Base-by-base conservation (phyloP, 1,284 basidiomycete species). In the Kwoniella shivajii region DNA sequence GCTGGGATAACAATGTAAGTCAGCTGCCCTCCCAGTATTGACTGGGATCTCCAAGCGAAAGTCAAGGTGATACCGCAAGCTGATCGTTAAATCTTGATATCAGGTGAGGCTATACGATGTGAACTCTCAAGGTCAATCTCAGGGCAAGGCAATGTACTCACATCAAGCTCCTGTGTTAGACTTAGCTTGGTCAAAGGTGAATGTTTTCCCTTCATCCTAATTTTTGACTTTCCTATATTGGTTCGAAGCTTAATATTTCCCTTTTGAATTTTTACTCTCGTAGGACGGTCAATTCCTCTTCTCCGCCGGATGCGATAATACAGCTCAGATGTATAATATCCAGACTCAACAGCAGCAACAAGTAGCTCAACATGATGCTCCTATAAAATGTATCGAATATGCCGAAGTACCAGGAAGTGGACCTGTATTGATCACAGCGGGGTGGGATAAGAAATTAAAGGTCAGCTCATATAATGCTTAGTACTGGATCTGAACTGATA, bases 371-470 rank as follows among this genome's bases (percentile, higher is more conserved):
- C 92, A 95, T 71, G 88, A 91, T 65, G 88, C 85, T 51, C 87
- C 91, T 2, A 86, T 96, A 63, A 87, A 86, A 65, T 84, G 83
- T 56, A 84, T 92, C 33, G 82, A 84, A 54, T 92, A 86, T 85
- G 82, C 92, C 50, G 88, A 90, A 62, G 80, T 84, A 14, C 85
- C 85, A 7, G 66, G 68, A 10, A 58, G 59, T 76, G 69, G 83
- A 38, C 85, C 88, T 9, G 84, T 91, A 55, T 80, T 92, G 34
- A 88, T 86, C 14, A 94, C 92, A 0, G 92, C 89, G 1, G 89
- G 89, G 51, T 96, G 92, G 92, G 92, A 96, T 74, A 92, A 91
- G 78, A 90, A 88, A 13, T 74, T 94, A 67, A 92, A 91, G 82
- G 89, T 90, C 52, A 34, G 78, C 27, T 27, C 27, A n/a, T 36